phyloP scores from a whole-genome alignment of 139 green algal genomes.

The Micractinium conductrix region DNA sequence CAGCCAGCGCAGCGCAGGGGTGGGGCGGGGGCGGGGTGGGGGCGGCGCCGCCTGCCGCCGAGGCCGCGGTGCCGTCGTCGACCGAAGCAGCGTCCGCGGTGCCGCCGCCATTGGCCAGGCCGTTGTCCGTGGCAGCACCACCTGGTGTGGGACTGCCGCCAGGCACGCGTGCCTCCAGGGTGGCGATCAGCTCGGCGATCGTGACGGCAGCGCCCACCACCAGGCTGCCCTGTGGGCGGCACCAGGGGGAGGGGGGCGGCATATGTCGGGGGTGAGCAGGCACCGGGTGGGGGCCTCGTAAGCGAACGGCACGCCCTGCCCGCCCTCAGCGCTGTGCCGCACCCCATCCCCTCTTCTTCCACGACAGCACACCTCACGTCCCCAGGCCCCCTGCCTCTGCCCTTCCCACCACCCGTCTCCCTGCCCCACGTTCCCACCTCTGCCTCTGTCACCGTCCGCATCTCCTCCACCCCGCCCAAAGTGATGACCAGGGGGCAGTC shows the following conservation, averaged over 20 bases:
- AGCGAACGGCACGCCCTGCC: not conserved
- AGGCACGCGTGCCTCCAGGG: not conserved
- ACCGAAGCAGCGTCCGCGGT: not conserved
- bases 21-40: not conserved
- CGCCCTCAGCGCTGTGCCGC: not conserved
- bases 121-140: too few relatives aligned
- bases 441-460: not conserved
- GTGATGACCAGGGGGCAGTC: constrained; percentile 26
- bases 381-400: not conserved
- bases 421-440: not conserved
- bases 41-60: not conserved
- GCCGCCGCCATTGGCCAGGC: too few relatives aligned
- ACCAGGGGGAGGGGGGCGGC: not conserved
- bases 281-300: not conserved
- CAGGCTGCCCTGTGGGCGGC: constrained; percentile 4
- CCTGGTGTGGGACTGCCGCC: too few relatives aligned
- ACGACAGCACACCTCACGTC: too few relatives aligned
- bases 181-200: constrained; percentile 40
- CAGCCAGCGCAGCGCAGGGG: constrained; percentile 29
- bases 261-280: not conserved
- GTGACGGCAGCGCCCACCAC: constrained; percentile 47
- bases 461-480: constrained; percentile 20
- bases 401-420: not conserved
- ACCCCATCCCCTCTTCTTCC: not conserved
- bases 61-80: not conserved